Percentiles rank a stretch among this genome's conserved stretches.
phyloP scores from a whole-genome alignment of 2,329 filamentous ascomycete genomes.

The Fusarium sp. region DNA sequence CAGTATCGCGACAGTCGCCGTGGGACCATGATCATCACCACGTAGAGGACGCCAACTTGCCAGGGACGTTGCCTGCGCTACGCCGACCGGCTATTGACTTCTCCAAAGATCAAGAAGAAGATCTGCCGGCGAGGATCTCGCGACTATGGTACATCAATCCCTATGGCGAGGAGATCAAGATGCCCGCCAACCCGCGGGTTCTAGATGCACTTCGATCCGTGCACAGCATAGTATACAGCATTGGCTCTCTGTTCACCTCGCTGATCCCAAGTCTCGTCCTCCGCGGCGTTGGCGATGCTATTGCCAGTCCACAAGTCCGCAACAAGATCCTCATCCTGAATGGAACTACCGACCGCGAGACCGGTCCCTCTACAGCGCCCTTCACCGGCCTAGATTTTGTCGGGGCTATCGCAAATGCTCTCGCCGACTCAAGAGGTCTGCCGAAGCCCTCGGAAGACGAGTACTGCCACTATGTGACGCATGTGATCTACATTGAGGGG shows the following conservation, averaged over 20 bases:
- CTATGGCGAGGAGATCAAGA: constrained; percentile 94
- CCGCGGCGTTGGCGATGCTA: constrained; percentile 73
- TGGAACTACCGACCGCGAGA: constrained; percentile 85
- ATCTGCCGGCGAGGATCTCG: constrained; percentile 80
- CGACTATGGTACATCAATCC: constrained; percentile 98
- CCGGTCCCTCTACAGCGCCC: constrained; percentile 72
- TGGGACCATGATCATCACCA: constrained; percentile 70
- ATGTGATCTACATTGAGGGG: constrained; percentile 82
- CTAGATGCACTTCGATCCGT: constrained; percentile 73
- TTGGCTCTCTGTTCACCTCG: constrained; percentile 93
- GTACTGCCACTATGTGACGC: constrained; percentile 79
- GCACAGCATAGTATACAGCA: constrained; percentile 84
- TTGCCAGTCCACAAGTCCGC: constrained; percentile 57
- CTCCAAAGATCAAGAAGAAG: constrained; percentile 78
- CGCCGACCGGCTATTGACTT: constrained; percentile 85
- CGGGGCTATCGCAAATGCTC: constrained; percentile 79
- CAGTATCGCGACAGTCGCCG: constrained; percentile 56
- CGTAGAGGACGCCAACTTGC: constrained; percentile 83
- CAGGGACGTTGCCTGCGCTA: constrained; percentile 82
- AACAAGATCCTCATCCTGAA: constrained; percentile 89
- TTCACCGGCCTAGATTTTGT: constrained; percentile 86
- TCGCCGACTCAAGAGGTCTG: constrained; percentile 71
- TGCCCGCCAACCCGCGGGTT: constrained; percentile 84
- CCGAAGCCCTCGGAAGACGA: constrained; percentile 55
- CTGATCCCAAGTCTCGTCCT: constrained; percentile 86